Evolutionary conservation across 225 moss, liverwort and hornwort genomes (phyloP), one percentile per base, ranked within the genome.

Genomic region (Lunularia cruciata): DNA sequence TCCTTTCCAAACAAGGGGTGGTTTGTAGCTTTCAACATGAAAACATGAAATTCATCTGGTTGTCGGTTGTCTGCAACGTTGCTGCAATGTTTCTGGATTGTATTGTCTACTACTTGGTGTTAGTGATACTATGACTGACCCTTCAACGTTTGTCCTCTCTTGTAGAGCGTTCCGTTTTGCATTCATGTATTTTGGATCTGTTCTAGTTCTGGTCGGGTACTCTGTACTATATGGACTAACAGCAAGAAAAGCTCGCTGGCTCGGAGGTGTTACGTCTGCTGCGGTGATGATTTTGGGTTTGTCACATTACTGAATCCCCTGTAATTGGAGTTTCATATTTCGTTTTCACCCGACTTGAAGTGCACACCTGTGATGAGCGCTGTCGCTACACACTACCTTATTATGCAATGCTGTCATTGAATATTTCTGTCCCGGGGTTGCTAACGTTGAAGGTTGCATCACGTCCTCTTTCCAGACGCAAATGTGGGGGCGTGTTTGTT

Each of bases 401-500:
- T 33, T 0, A 13, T 18, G 1, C 33, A 16, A 33, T 9, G 5
- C 11, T 32, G 34, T n/a, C 36, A 19, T 20, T n/a, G 12, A 34
- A 33, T 32, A 19, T 31, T 19, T 14, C 8, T 6, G 19, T 35
- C 3, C 28, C 1, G 45, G 12, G 45, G 20, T 51, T 6, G 20
- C 15, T 51, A 51, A 51, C 25, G 20, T 51, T 20, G 51, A 19
- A 26, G 14, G 5, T 18, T 14, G 46, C 35, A 51, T 67, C 13
- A 32, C 23, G 7, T 8, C 27, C 8, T 22, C 8, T 62, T 65
- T 69, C 71, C 90, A 96, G 96, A 96, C 78, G 78, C 87, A 73
- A 96, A 92, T 67, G 87, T 96, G 58, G 96, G 96, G 37, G 96
- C 92, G 48, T 96, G 96, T 89, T 74, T 96, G 72, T 96, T 96